These are phyloP conservation scores for Plantago rigida DNA, from an alignment of 305 asterid species.

Conservation along the genomic window DNA sequence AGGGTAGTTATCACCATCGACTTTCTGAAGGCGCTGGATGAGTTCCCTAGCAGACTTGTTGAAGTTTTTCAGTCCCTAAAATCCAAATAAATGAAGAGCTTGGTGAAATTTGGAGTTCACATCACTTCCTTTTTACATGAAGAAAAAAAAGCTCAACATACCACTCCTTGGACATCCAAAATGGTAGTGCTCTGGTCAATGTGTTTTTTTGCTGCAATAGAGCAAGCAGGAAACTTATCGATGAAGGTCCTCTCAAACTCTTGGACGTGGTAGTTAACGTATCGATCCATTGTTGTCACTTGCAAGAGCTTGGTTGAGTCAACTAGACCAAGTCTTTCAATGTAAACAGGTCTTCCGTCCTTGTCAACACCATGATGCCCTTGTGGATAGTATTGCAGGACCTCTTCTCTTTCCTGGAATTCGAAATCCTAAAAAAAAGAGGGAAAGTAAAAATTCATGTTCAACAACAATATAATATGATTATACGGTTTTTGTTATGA, in stretches of 20 bases:
- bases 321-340: constrained; percentile 75
- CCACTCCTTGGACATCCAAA: constrained; percentile 98
- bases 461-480: background rate
- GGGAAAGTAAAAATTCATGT: background rate
- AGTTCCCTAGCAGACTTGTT: constrained; percentile 84
- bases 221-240: constrained; percentile 84
- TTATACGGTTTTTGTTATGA: background rate
- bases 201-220: constrained; percentile 75
- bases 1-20: constrained; percentile 92
- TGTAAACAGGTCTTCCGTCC: constrained; percentile 77
- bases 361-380: constrained; percentile 97
- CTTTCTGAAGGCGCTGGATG: constrained; percentile 64
- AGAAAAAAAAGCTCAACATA: constrained; percentile 24
- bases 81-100: constrained; percentile 8
- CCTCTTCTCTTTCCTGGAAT: constrained; percentile 79
- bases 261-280: constrained; percentile 69
- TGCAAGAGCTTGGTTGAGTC: constrained; percentile 74
- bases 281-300: constrained; percentile 79
- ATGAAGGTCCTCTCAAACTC: constrained; percentile 84
- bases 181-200: constrained; percentile 92
- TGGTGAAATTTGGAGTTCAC: background rate
- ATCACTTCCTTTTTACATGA: background rate
- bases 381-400: constrained; percentile 82
- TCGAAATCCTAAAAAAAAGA: constrained; percentile 54
- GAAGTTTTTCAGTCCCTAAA: constrained; percentile 77